phyloP scores from a whole-genome alignment of 2,329 filamentous ascomycete genomes.

The Colletotrichum phormii region DNA sequence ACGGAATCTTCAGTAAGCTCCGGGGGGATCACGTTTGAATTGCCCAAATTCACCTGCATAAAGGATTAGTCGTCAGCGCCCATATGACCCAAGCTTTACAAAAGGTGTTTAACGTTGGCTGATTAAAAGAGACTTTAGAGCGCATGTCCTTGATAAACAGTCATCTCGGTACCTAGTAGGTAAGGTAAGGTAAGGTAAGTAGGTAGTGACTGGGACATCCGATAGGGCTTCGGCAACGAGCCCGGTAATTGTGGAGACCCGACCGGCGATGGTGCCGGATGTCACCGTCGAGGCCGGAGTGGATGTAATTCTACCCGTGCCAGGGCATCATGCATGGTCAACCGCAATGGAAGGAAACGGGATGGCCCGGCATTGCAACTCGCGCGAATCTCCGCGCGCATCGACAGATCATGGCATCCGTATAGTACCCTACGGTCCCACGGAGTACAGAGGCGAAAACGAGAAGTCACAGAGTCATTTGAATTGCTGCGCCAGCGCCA shows the following conservation, averaged over 20 bases:
- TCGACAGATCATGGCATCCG: not conserved
- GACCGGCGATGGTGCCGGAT: not conserved
- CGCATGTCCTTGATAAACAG: not conserved
- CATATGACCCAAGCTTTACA: not conserved
- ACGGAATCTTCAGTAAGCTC: not conserved
- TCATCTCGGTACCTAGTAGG: not conserved
- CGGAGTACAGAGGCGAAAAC: not conserved
- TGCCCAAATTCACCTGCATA: not conserved
- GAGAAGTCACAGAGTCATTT: not conserved
- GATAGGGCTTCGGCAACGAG: not conserved
- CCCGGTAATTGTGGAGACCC: not conserved
- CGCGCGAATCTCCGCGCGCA: no score
- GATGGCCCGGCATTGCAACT: not conserved
- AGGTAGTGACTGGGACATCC: no score
- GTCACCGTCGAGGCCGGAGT: not conserved
- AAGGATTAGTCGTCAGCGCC: not conserved
- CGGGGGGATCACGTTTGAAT: not conserved
- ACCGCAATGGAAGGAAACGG: not conserved
- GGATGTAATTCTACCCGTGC: not conserved
- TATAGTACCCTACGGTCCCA: not conserved
- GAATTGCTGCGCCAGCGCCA: constrained; percentile 18
- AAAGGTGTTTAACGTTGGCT: not conserved
- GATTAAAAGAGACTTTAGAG: not conserved
- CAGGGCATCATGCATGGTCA: not conserved
- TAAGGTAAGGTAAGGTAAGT: no score